phyloP scores from a whole-genome alignment of 106 monocot genomes.

The Phalaenopsis equestris region DNA sequence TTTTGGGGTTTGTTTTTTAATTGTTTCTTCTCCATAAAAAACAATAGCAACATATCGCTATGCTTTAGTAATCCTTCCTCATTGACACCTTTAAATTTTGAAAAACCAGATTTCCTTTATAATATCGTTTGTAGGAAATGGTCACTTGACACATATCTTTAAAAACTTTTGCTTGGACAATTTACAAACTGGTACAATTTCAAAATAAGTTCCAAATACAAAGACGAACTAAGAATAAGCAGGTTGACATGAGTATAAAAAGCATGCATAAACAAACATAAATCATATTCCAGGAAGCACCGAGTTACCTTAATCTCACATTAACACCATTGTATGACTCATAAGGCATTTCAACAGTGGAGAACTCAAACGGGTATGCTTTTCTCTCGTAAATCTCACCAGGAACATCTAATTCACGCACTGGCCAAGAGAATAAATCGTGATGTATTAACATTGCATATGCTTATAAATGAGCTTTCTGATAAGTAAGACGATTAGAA shows the following conservation, averaged over 20 bases:
- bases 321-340: conserved; percentile 94
- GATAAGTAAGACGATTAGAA: not conserved
- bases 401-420: conserved; percentile 93
- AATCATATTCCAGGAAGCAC: not conserved
- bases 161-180: not conserved
- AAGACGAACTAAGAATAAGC: not conserved
- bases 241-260: not conserved
- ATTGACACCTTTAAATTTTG: not conserved
- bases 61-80: not conserved
- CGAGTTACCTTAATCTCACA: conserved; percentile 79
- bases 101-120: not conserved
- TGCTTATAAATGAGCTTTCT: not conserved
- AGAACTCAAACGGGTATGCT: conserved; percentile 90
- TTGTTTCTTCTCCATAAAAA: not conserved
- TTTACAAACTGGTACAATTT: not conserved
- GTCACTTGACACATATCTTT: not conserved
- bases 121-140: not conserved
- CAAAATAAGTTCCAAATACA: not conserved
- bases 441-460: not conserved
- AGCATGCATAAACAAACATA: not conserved
- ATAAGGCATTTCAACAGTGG: conserved; percentile 96
- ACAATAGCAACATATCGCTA: not conserved
- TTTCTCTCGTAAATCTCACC: conserved; percentile 97
- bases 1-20: not conserved
- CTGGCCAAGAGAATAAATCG: conserved; percentile 40